A percentile compares a stretch with the other conserved stretches of the same genome.
Evolutionary conservation across 257 asterid genomes (phyloP).

Genomic region (Solanum paucissectum): DNA sequence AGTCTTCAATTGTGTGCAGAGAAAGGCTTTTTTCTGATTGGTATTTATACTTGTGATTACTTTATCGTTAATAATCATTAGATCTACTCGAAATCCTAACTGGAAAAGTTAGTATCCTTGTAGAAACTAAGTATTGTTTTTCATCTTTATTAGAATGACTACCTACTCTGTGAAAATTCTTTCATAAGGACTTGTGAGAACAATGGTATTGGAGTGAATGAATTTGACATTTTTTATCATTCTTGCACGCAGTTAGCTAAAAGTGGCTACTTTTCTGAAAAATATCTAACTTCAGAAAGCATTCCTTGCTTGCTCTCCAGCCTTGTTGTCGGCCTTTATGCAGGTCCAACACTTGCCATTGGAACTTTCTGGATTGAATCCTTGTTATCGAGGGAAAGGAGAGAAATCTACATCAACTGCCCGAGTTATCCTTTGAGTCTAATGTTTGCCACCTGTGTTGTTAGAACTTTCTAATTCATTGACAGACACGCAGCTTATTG

Average conservation of each 20-base stretch:
- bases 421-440: neutral
- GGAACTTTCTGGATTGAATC: neutral
- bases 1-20: neutral
- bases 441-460: neutral
- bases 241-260: neutral
- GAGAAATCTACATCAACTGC: neutral
- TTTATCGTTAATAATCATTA: neutral
- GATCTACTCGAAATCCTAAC: neutral
- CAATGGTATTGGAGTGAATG: neutral
- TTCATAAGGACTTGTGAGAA: neutral
- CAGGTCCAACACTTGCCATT: neutral
- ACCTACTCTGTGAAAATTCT: neutral
- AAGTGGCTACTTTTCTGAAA: neutral
- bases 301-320: neutral
- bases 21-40: neutral
- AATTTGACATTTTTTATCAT: neutral
- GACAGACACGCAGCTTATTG: neutral
- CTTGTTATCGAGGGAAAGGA: neutral
- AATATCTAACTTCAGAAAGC: neutral
- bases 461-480: neutral
- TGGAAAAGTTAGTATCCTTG: neutral
- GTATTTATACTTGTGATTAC: neutral
- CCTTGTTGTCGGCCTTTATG: neutral
- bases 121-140: neutral
- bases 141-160: neutral